Conservation (phyloP, 2,329 filamentous ascomycete species). For the Colletotrichum paranaense region DNA sequence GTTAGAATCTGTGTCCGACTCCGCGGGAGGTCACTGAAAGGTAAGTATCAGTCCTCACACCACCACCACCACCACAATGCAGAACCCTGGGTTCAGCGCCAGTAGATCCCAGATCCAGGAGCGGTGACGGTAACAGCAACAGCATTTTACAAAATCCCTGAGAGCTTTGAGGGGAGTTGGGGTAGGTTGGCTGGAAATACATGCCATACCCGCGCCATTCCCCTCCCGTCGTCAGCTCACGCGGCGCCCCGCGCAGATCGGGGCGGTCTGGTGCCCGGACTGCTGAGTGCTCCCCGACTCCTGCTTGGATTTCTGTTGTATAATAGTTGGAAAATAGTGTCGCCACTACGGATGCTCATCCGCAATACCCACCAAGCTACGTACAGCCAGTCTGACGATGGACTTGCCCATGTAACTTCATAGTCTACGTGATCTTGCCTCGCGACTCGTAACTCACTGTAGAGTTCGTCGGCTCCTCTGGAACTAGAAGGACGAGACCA, state of each 20-base stretch:
- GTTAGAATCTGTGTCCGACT: background rate
- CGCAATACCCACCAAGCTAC: background rate
- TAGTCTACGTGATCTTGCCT: background rate
- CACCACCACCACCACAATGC: background rate
- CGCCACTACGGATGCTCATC: background rate
- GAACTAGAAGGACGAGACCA: background rate
- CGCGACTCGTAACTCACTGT: background rate
- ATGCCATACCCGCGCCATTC: constrained; percentile 20
- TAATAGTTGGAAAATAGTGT: background rate
- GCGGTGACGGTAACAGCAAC: constrained; percentile 11
- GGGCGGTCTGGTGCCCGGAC: constrained; percentile 1
- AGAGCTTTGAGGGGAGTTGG: too few relatives aligned
- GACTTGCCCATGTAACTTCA: background rate
- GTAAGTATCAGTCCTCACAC: background rate
- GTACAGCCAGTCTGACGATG: background rate
- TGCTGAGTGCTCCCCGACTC: too few relatives aligned
- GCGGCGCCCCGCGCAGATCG: constrained; percentile 16
- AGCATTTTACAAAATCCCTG: too few relatives aligned
- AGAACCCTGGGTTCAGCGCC: background rate
- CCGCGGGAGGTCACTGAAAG: background rate
- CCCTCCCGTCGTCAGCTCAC: constrained; percentile 33
- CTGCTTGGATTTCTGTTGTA: background rate
- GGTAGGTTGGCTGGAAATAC: background rate
- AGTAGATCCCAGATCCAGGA: constrained; percentile 7
- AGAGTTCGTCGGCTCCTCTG: background rate